Percentiles rank a stretch among this genome's conserved stretches.
These are phyloP conservation scores for Acacia melanoxylon DNA, from an alignment of 306 rosid species.

Conservation along the genomic window DNA sequence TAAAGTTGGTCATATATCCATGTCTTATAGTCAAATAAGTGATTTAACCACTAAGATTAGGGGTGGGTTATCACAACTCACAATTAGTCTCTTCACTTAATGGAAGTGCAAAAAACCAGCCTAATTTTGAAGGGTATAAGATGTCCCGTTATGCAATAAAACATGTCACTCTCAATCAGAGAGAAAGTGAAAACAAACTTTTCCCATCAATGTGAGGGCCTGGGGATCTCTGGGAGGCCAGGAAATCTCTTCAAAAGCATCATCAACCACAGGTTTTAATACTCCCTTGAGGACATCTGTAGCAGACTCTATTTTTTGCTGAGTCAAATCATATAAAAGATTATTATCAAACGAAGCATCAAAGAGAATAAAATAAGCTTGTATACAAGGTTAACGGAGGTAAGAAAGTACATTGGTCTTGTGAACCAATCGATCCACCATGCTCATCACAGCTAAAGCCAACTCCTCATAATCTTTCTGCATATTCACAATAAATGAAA, in stretches of 20 bases:
- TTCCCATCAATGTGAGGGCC: conserved; percentile 70
- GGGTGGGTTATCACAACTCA: conserved; percentile 13
- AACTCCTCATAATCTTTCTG: conserved; percentile 95
- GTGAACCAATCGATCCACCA: conserved; percentile 75
- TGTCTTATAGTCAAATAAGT: not conserved
- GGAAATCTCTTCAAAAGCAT: conserved; percentile 68
- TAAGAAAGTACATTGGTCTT: conserved; percentile 69
- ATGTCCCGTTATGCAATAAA: not conserved
- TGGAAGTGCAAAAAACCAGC: not conserved
- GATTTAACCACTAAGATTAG: not conserved
- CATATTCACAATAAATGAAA: conserved; percentile 31
- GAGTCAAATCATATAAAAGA: conserved; percentile 24
- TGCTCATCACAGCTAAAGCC: conserved; percentile 72
- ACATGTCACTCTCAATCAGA: not conserved
- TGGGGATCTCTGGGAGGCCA: conserved; percentile 93
- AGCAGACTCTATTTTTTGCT: conserved; percentile 90
- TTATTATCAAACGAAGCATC: conserved; percentile 19
- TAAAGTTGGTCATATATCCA: not conserved
- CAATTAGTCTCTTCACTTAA: not conserved
- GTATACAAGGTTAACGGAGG: not conserved
- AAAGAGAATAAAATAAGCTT: conserved; percentile 17
- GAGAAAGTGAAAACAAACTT: conserved; percentile 48
- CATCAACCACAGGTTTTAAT: conserved; percentile 74
- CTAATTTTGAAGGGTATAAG: not conserved
- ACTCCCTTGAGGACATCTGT: conserved; percentile 83